Evolutionary conservation across 169 alveolate species (phyloP), one percentile per base, ranked within the genome.

Genomic region (Amoebophrya sp.): DNA sequence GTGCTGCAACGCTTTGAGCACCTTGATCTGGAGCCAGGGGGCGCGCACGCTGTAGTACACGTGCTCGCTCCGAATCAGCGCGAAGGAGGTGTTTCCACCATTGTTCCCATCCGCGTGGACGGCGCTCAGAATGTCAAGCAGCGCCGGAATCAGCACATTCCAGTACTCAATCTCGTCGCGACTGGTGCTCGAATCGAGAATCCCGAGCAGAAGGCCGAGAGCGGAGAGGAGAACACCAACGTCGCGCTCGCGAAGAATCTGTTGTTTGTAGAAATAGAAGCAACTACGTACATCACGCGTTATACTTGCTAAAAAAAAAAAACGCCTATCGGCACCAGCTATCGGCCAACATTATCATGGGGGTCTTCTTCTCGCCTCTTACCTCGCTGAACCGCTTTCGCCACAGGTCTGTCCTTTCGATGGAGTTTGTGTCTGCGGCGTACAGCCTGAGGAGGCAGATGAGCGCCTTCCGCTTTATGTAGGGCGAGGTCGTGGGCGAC

Each of bases 11-110:
- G 94, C 89, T 91, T 95, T 95, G 58, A 97, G 91, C 1, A 95
- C 92, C 93, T 96, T 97, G 29, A 95, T 94, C 94, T 97, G 94
- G 13, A 96, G 94, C 97, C 98, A 96, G 41, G 98, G 98, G 48
- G 95, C 95, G 69, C 96, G 95, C 26, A 95, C 95, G 41, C 92
- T 92, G 93, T 96, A 96, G 92, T 96, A 96, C 45, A 92, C 90
- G 91, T 96, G 96, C 43, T 96, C 97, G 31, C 92, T 93, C 0
- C 96, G 94, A 69, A 41, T 31, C n/a, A n/a, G n/a, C n/a, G n/a
- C n/a, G n/a, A n/a, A n/a, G n/a, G n/a, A n/a, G n/a, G n/a, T n/a
- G n/a, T n/a, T n/a, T n/a, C n/a, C n/a, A n/a, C n/a, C n/a, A n/a
- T n/a, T n/a, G n/a, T n/a, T n/a, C n/a, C n/a, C n/a, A n/a, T n/a